Conservation (phyloP, 495 filamentous ascomycete species). For the Penicillium dipodomyicola region DNA sequence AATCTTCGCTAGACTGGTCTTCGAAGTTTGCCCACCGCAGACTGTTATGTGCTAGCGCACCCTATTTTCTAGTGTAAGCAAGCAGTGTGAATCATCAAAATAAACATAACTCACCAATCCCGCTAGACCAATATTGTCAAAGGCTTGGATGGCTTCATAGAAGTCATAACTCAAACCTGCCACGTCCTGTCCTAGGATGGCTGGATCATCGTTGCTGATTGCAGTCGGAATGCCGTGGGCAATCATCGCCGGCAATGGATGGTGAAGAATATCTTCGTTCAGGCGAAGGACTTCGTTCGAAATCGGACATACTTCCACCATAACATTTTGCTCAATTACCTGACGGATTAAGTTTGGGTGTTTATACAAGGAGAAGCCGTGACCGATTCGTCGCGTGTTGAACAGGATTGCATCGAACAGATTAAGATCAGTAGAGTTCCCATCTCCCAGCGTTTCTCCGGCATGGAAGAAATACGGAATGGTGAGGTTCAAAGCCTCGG, state of each 20-base stretch:
- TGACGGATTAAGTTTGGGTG: conserved; percentile 22
- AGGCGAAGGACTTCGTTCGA: conserved; percentile 27
- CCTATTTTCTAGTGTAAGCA: neutral
- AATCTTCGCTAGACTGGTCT: conserved; percentile 19
- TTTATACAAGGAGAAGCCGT: conserved; percentile 26
- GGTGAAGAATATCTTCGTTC: conserved; percentile 8
- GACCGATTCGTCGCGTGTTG: conserved; percentile 23
- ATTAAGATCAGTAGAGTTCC: conserved; percentile 24
- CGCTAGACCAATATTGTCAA: conserved; percentile 23
- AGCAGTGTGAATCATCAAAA: no score
- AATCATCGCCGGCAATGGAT: conserved; percentile 24
- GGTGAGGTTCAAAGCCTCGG: conserved; percentile 11
- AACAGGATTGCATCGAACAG: conserved; percentile 23
- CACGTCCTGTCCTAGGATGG: conserved; percentile 20
- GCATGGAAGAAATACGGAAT: conserved; percentile 28
- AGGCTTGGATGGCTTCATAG: conserved; percentile 21
- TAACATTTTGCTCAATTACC: conserved; percentile 16
- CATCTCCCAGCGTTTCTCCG: conserved; percentile 25
- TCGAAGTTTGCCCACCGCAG: conserved; percentile 23
- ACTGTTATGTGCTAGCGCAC: conserved; percentile 21
- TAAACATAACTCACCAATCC: conserved; percentile 3
- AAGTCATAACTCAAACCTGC: conserved; percentile 24
- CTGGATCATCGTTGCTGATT: conserved; percentile 26
- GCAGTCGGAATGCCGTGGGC: conserved; percentile 22
- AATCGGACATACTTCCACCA: conserved; percentile 26